Conservation (phyloP, 371 early-diverging fungal genomes). For the Haplosporangium sp. region DNA sequence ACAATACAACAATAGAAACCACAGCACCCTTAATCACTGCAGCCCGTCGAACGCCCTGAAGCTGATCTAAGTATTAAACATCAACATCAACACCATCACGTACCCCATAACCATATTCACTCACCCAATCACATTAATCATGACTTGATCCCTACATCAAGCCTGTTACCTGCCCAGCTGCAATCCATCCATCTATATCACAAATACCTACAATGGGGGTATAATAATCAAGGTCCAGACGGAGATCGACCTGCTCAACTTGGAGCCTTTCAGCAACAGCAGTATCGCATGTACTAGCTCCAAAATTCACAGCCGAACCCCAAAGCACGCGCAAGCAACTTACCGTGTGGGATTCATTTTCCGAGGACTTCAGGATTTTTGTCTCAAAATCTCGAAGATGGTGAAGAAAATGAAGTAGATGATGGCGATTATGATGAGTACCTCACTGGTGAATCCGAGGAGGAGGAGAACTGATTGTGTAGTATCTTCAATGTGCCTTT, state of each 20-base stretch:
- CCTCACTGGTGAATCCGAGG: no score
- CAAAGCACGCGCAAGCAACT: no score
- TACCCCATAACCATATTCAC: neutral
- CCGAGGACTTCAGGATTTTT: no score
- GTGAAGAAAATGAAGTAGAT: no score
- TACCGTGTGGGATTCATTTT: no score
- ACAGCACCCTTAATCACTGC: neutral
- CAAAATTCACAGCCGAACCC: constrained; percentile 2
- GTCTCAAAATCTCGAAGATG: no score
- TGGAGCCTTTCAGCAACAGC: constrained; percentile 1
- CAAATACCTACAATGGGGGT: constrained; percentile 29
- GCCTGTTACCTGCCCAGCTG: constrained; percentile 38
- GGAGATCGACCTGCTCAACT: neutral
- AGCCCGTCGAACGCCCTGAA: neutral
- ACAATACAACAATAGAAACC: neutral
- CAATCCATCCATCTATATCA: constrained; percentile 40
- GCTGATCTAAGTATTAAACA: neutral
- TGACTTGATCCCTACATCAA: neutral
- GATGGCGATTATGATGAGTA: no score
- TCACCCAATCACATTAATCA: neutral
- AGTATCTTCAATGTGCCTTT: no score
- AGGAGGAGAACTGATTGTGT: no score
- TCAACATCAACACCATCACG: neutral
- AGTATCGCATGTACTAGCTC: constrained; percentile 5
- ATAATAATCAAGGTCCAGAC: constrained; percentile 3